phyloP scores from a whole-genome alignment of 23 red algal species.

The Gracilaria vermiculophylla region DNA sequence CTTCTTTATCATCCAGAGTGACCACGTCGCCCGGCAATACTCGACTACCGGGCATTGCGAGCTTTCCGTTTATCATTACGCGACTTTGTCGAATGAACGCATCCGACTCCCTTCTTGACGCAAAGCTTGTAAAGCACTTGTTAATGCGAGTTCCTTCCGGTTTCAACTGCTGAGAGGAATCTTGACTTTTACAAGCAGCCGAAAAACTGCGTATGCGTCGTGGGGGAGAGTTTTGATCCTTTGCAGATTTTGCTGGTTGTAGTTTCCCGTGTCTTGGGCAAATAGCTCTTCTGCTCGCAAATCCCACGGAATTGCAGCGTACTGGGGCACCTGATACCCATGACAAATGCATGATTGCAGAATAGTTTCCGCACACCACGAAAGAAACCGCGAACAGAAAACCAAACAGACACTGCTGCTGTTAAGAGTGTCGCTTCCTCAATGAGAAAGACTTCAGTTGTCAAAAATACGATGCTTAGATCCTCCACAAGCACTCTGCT shows the following conservation, averaged over 20 bases:
- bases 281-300: neutral
- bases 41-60: constrained; percentile 31
- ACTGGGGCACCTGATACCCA: neutral
- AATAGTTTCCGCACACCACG: neutral
- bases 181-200: neutral
- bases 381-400: no score
- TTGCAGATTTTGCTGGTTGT: neutral
- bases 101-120: constrained; percentile 70
- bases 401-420: neutral
- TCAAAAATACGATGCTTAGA: no score
- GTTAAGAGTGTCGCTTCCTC: no score
- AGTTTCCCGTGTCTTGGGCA: neutral
- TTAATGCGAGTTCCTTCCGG: constrained; percentile 66
- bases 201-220: neutral
- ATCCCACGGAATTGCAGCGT: neutral
- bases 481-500: no score
- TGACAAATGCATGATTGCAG: neutral
- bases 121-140: constrained; percentile 53
- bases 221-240: neutral
- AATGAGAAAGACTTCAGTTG: no score
- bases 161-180: neutral
- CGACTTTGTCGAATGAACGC: constrained; percentile 46
- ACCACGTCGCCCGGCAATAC: constrained; percentile 56
- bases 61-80: constrained; percentile 46
- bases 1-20: constrained; percentile 28